Conservation (phyloP, 495 filamentous ascomycete species). For the Aspergillus ostianus region DNA sequence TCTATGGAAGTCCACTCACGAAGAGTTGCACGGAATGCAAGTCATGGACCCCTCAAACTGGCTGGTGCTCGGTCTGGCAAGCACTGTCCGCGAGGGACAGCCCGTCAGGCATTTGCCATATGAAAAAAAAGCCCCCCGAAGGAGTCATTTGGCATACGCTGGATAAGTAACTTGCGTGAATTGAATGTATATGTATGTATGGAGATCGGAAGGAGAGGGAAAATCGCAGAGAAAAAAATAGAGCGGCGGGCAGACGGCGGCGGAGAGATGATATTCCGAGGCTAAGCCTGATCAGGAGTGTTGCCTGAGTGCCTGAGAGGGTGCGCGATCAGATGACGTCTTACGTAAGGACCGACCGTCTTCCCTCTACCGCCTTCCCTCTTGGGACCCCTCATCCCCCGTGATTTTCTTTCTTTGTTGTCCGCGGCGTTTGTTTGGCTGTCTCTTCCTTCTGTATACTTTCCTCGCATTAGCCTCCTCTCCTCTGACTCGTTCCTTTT, state of each 20-base stretch:
- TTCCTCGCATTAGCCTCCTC: constrained; percentile 5
- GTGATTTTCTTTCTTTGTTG: constrained; percentile 17
- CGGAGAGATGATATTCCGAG: neutral
- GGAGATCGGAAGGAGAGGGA: constrained; percentile 9
- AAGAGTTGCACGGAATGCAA: constrained; percentile 14
- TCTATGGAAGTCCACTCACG: constrained; percentile 52
- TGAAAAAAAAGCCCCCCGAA: neutral
- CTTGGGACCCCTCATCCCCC: too few relatives aligned
- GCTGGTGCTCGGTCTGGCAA: constrained; percentile 46
- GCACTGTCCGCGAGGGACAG: constrained; percentile 22
- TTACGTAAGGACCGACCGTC: too few relatives aligned
- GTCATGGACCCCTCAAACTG: constrained; percentile 52
- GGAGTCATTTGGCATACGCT: constrained; percentile 1
- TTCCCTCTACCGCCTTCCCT: too few relatives aligned
- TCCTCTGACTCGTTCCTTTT: constrained; percentile 16
- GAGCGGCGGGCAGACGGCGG: neutral
- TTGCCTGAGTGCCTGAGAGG: constrained; percentile 3
- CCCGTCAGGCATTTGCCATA: constrained; percentile 32
- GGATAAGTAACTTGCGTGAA: constrained; percentile 1
- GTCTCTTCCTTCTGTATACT: neutral
- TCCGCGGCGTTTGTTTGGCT: neutral
- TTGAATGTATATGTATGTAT: constrained; percentile 11
- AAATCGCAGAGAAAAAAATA: constrained; percentile 8
- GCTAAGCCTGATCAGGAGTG: neutral
- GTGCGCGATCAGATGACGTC: too few relatives aligned